Conservation (phyloP, 2,329 filamentous ascomycete species). For the Talaromyces sp. region DNA sequence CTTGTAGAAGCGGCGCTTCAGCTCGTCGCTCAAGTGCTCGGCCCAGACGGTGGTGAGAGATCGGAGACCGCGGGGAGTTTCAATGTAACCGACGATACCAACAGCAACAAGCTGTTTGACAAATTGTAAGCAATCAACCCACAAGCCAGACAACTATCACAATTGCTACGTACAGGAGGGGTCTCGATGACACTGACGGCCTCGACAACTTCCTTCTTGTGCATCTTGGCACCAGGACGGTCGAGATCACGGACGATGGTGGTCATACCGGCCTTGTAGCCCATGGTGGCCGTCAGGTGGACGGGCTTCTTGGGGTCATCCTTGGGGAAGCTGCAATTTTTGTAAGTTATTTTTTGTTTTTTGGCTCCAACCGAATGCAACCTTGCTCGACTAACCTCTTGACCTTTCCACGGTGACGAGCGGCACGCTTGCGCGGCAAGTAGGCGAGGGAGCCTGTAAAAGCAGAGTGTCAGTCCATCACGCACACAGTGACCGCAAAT, state of each 20-base stretch:
- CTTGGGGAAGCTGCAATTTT: constrained; percentile 80
- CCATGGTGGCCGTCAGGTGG: constrained; percentile 95
- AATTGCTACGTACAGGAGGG: constrained; percentile 74
- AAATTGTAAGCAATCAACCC: not conserved
- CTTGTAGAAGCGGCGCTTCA: constrained; percentile 99
- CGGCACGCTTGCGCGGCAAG: constrained; percentile 84
- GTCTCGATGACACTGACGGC: constrained; percentile 84
- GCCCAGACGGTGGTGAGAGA: constrained; percentile 99
- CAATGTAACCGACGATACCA: constrained; percentile 99
- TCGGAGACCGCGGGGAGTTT: constrained; percentile 98
- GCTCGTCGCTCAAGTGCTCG: constrained; percentile 96
- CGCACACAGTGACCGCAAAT: constrained; percentile 21
- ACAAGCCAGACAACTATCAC: constrained; percentile 38
- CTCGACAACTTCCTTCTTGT: constrained; percentile 98
- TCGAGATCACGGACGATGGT: constrained; percentile 99
- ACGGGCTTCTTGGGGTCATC: constrained; percentile 99
- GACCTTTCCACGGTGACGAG: constrained; percentile 93
- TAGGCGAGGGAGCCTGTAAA: constrained; percentile 65
- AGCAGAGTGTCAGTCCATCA: constrained; percentile 26
- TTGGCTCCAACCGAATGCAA: not conserved
- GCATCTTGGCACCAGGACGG: constrained; percentile 96
- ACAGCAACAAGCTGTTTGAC: constrained; percentile 90
- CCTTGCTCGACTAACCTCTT: constrained; percentile 69
- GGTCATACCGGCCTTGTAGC: constrained; percentile 99
- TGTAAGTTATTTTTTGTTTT: constrained; percentile 17